These are phyloP conservation scores for Diaporthe sp. DNA, from an alignment of 2,329 filamentous ascomycete species.

Conservation along the genomic window DNA sequence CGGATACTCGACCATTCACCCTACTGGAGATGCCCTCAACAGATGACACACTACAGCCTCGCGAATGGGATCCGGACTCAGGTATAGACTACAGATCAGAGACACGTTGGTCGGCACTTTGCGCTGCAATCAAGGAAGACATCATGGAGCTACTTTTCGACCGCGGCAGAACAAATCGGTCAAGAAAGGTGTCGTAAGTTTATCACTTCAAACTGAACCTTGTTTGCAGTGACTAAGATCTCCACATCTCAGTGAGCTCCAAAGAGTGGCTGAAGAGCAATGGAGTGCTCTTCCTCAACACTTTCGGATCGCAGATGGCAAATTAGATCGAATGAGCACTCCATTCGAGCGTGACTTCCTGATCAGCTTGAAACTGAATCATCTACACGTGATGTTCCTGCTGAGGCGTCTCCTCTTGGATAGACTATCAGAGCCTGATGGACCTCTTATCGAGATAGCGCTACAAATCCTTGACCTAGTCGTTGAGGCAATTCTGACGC, in stretches of 20 bases:
- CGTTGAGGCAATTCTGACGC: background rate
- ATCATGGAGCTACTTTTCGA: background rate
- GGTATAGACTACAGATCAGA: background rate
- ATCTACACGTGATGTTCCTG: background rate
- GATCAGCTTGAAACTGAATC: background rate
- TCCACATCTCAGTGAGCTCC: background rate
- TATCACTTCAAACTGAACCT: background rate
- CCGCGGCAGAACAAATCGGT: background rate
- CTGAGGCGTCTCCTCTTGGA: background rate
- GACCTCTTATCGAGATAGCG: background rate
- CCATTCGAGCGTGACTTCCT: constrained; percentile 1
- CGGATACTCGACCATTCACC: background rate
- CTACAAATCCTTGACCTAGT: background rate
- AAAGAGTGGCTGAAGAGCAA: background rate
- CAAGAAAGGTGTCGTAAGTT: background rate
- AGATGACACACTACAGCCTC: background rate
- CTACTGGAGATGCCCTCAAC: background rate
- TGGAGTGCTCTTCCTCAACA: background rate
- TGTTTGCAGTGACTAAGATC: background rate
- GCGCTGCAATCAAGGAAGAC: background rate
- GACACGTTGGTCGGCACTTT: background rate
- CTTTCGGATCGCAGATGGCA: background rate
- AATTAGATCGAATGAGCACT: background rate
- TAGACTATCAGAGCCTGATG: background rate
- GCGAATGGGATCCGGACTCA: background rate